phyloP scores from a whole-genome alignment of 495 filamentous ascomycete genomes.

The Penicillium pulvis region DNA sequence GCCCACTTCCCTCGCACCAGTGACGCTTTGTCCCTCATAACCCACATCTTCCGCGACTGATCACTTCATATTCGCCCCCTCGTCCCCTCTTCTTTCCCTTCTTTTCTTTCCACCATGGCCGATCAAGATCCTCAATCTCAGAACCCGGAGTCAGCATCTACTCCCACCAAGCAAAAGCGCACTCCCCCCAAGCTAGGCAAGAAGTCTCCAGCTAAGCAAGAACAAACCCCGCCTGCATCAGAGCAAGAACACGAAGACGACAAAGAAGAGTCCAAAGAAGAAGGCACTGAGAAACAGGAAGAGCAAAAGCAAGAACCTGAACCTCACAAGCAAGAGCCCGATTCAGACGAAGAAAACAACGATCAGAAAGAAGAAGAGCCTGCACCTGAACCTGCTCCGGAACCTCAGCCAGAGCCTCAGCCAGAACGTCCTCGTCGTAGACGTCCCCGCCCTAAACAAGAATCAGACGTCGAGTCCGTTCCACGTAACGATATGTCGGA shows the following conservation, averaged over 20 bases:
- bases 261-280: conserved; percentile 12
- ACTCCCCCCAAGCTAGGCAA: conserved; percentile 38
- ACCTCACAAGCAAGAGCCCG: conserved; percentile 13
- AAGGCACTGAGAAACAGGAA: conserved; percentile 22
- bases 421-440: conserved; percentile 31
- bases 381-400: conserved; percentile 8
- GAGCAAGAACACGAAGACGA: conserved; percentile 29
- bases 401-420: conserved; percentile 27
- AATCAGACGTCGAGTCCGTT: conserved; percentile 41
- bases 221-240: conserved; percentile 35
- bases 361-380: conserved; percentile 16
- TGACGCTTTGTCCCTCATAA: conserved; percentile 28
- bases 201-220: conserved; percentile 38
- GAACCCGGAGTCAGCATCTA: conserved; percentile 26
- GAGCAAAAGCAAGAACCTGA: conserved; percentile 17
- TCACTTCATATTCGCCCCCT: conserved; percentile 32
- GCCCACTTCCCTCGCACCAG: conserved; percentile 8
- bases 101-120: conserved; percentile 41
- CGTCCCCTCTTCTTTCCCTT: conserved; percentile 16
- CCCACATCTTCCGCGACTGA: conserved; percentile 19
- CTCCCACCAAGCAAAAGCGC: conserved; percentile 33
- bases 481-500: conserved; percentile 40
- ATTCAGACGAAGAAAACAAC: conserved; percentile 18
- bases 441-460: conserved; percentile 36
- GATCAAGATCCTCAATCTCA: conserved; percentile 35